Base-by-base conservation (phyloP, 805 yeast species). In the Sugiyamaella boreocaroliniensis region DNA sequence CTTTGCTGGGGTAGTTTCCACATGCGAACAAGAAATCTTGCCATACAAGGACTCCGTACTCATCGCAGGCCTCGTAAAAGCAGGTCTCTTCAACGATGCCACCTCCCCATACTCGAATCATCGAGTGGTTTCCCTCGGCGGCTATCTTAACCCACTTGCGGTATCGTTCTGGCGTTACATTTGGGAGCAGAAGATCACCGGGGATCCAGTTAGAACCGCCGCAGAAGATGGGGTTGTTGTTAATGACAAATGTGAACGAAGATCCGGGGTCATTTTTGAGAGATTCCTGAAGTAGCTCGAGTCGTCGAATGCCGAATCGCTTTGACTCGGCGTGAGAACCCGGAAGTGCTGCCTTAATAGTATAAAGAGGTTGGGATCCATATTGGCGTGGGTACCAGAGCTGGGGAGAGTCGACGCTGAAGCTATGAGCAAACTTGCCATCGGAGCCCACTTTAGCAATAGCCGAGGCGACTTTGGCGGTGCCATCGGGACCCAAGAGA, bases 21-120 rank as follows among this genome's bases (percentile, higher is more conserved):
- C 81, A 77, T 1, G 78, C 80, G 66, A 77, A 77, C 78, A 76
- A 71, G 58, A 77, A 75, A 58, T 77, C 82, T 48, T 77, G 80
- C 79, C 81, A 77, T 7, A 77, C 74, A 54, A 77, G 42, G 9
- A 77, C 52, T 2, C 79, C 78, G 4, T 66, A 54, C 16, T 67
- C 48, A 54, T 75, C 79, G 61, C 79, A 75, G 50, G 68, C 69
- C 12, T 66, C 63, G 57, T 75, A 76, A 52, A 76, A 72, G 2
- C 54, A 42, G 26, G 74, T 76, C 40, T 56, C 59, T 54, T 75
- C 79, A 55, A 71, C 75, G 48, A 61, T 63, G 1, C 80, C 80
- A 19, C 79, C 79, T 8, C 75, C 79, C 79, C 79, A 76, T 2
- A 74, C 69, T 42, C 79, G 60, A 34, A 75, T 55, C 74, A 74